These are phyloP conservation scores for Pythium monospermum DNA, from an alignment of 352 stramenopile species.

Conservation along the genomic window DNA sequence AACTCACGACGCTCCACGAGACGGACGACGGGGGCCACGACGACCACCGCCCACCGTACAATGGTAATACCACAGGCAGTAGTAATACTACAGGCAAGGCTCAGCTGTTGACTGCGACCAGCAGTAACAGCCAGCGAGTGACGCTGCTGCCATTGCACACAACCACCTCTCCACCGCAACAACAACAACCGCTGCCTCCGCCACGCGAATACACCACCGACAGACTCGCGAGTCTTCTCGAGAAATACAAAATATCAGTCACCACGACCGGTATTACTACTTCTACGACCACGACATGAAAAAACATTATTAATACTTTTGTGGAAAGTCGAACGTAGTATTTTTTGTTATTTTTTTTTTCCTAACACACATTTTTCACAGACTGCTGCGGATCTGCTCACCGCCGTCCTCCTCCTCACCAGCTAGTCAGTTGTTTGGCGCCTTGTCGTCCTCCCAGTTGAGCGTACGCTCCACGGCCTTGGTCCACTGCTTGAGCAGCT, in stretches of 20 bases:
- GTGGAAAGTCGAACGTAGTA: too few relatives aligned
- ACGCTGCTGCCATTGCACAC: neutral
- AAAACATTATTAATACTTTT: too few relatives aligned
- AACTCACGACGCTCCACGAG: conserved; percentile 12
- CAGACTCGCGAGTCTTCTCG: conserved; percentile 44
- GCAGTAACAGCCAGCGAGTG: neutral
- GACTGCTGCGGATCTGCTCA: conserved; percentile 6
- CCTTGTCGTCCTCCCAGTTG: conserved; percentile 71
- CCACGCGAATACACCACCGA: conserved; percentile 54
- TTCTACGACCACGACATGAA: neutral
- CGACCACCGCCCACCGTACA: neutral
- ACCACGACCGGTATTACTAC: conserved; percentile 1
- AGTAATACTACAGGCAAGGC: too few relatives aligned
- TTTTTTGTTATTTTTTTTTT: too few relatives aligned
- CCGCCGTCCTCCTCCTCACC: neutral
- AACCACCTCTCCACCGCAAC: neutral
- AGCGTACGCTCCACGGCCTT: conserved; percentile 83
- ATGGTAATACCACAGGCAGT: too few relatives aligned
- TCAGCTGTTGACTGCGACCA: too few relatives aligned
- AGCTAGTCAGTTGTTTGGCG: conserved; percentile 21
- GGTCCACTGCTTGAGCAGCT: conserved; percentile 71
- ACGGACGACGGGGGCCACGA: neutral
- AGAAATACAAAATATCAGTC: conserved; percentile 68
- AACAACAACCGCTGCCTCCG: conserved; percentile 2
- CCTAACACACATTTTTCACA: neutral